Base-by-base conservation (phyloP, 768 basidiomycete species). In the Pilatotrama ljubarskyi region DNA sequence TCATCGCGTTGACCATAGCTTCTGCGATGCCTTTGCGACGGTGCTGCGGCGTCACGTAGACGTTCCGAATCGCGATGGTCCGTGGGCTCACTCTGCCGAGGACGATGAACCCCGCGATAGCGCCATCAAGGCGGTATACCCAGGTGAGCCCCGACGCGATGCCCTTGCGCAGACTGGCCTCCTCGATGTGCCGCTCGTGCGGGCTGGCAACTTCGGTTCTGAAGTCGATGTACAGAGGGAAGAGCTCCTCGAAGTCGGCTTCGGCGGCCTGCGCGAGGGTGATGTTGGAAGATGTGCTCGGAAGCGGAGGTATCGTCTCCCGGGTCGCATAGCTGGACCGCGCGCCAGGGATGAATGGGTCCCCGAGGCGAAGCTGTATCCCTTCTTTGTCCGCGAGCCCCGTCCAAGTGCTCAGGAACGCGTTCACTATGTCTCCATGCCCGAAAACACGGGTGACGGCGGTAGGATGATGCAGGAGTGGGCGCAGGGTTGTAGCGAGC, bases 1-100 rank as follows among this genome's bases (percentile, higher is more conserved):
- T 58, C 14, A 68, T 20, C 1, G 65, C 59, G 0, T 60, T 29
- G 11, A 66, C 59, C 59, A 68, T 55, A 9, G 63, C 54, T 26
- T 62, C 65, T 3, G 65, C 66, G 22, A 66, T 56, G 13, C 65
- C 67, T 25, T 61, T 54, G 18, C 63, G 61, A 8, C 66, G 62
- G 41, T 63, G 53, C 2, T 35, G n/a, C 0, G 66, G 59, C 2
- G 53, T 37, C 32, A 66, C 59, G 36, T 64, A 67, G 10, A 69
- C 63, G 43, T 63, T 63, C 0, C 64, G 58, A 42, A 68, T 55
- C 42, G 63, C 62, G n/a, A 67, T 59, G 9, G 49, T 37, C 40
- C 29, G 37, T 3, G 38, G 41, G 7, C 24, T 58, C 5, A 22
- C 36, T 18, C 55, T 46, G 24, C 55, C 55, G 17, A 37, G 22